Evolutionary conservation across 2,329 filamentous ascomycete genomes (phyloP), one percentile per base, ranked within the genome.

Genomic region (Ceratocystis albifundus): DNA sequence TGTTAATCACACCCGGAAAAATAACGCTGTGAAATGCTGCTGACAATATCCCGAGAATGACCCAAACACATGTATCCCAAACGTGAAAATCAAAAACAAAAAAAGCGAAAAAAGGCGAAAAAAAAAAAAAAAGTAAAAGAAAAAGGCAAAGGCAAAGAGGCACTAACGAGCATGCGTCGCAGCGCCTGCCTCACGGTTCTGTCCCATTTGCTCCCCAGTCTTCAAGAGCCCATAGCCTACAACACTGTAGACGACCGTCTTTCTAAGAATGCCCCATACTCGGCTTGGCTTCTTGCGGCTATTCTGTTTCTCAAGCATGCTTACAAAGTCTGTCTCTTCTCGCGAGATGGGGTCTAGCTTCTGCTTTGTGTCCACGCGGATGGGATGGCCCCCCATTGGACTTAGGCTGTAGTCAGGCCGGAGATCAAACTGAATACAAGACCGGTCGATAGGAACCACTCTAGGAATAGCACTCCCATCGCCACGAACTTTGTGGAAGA

Each of bases 401-500:
- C 12, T 61, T 44, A 50, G 45, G 45, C 25, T 64, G 45, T 64
- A 64, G 62, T 64, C 62, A 10, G 62, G 62, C n/a, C 62, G 62
- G 20, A 64, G 46, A 36, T 64, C 62, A 48, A 64, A 32, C 15
- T 50, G 28, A 12, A 64, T 36, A 17, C 45, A 57, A 1, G 62
- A 61, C 8, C 65, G 53, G n/a, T 66, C 61, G 2, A 66, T 59
- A 20, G 63, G 53, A 17, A 57, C 46, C 2, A 61, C 59, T 17
- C 63, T 45, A 0, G 67, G 65, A 1, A 66, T 66, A 1, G 71
- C 69, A 7, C 69, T 69, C 8, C 69, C 66, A 30, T 74, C 71
- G 2, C 75, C 71, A 5, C 78, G 77, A 3, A 83, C 79, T 73
- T 87, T 86, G 69, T 84, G 84, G 71, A 89, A 87, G 3, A 90